Evolutionary conservation across 179 eudicot genomes (phyloP), one percentile per base, ranked within the genome.

Genomic region (Drosera spatulata): DNA sequence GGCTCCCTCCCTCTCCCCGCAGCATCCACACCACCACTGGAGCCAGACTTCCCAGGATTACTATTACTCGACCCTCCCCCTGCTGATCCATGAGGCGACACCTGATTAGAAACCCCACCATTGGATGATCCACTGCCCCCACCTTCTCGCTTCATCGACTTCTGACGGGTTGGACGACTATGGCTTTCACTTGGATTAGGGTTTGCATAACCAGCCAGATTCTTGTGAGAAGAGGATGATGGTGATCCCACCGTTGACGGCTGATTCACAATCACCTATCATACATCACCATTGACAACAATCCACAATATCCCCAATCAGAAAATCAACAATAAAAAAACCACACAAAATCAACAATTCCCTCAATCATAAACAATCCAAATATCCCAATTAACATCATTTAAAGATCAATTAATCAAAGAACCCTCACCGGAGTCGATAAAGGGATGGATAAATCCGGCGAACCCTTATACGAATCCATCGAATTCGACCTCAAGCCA

Each of bases 71-170:
- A 66, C 54, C 65, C 47, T 53, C 84, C 89, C 39, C 39, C 79
- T 10, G 50, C 41, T 37, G 73, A 47, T 57, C 71, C 80, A 60
- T 59, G 68, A 39, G 77, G 40, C 12, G 72, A 59, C 22, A 66
- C 60, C 15, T 67, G 80, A 68, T 80, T 85, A 66, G 72, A 62
- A 56, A 66, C 57, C 22, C 64, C 77, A 12, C 80, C 82, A 67
- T 79, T 75, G 37, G 68, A 61, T 40, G 61, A 68, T 50, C 65
- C 63, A 50, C 41, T 75, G 7, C 75, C 71, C 39, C 88, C 94
- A 66, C 85, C 73, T 5, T 77, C 82, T 15, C 81, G 87, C 72
- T 80, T 86, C 71, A 73, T 73, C 4, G 84, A 78, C 68, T 75
- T 86, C 69, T 81, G 95, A 63, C 87, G 88, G 5, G 73, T 53